Base-by-base conservation (phyloP, 2,329 filamentous ascomycete species). In the Microsporum ferrugineum region DNA sequence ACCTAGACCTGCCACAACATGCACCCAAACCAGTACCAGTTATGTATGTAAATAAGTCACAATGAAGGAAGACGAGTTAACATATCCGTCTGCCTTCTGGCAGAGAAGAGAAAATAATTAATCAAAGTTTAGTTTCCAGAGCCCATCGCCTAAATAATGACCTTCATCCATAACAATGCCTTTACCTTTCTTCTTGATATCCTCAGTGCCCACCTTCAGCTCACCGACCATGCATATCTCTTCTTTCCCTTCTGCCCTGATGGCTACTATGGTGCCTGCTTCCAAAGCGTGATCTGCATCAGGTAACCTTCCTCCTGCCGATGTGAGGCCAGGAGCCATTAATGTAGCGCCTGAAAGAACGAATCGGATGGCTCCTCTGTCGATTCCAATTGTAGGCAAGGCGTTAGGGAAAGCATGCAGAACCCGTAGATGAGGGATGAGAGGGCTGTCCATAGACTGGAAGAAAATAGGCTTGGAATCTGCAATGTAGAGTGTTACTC, bases 331-430 rank as follows among this genome's bases (percentile, higher is more conserved):
- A 0, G 94, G 94, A 1, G 91, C 92, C 94, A 99, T 99, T 65
- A 99, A 85, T 12, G 92, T 90, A 0, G 94, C 94, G 51, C 94
- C 94, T 0, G 86, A 89, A 1, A 99, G 83, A 31, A 99, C 92
- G 77, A 99, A 99, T 63, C 94, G 89, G 71, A 99, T 97, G 3
- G 94, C 94, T 64, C 94, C 94, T 57, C 94, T 85, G 75, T 99
- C 94, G 73, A 97, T 95, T 62, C 91, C 87, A 62, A 99, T 81
- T 59, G 84, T 87, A 17, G 88, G 86, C 73, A 99, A 92, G 62
- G 85, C 88, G 67, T 84, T 79, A 7, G 94, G 94, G 78, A 92
- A 97, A 68, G 87, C 84, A 80, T 99, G 94, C 41, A 99, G 85
- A 69, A 97, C 85, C 56, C 83, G 83, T 10, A 99, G 85, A 75